Conservation (phyloP, 2,329 filamentous ascomycete genomes). For the Aspergillus intermedius region DNA sequence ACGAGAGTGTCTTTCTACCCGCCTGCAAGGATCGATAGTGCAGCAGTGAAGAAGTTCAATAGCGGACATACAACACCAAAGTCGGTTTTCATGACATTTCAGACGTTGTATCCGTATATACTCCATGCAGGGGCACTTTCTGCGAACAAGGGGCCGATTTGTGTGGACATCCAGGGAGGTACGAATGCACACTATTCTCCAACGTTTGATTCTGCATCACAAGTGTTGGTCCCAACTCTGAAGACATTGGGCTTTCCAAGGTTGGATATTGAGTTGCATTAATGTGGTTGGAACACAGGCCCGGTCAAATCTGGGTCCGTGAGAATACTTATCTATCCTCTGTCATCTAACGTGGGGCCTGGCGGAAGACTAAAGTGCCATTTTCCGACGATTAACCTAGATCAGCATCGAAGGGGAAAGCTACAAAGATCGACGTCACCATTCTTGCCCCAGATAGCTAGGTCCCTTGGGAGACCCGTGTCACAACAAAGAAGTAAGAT, state of each 20-base stretch:
- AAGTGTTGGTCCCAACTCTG: too few species aligned
- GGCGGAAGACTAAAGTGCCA: neutral
- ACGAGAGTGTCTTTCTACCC: constrained; percentile 28
- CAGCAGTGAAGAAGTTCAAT: constrained; percentile 26
- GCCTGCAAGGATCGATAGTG: neutral
- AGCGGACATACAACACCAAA: constrained; percentile 10
- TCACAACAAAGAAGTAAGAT: neutral
- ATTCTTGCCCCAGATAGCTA: constrained; percentile 30
- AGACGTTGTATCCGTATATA: too few species aligned
- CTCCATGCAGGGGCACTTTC: too few species aligned
- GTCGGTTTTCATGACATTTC: too few species aligned
- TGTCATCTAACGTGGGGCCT: constrained; percentile 13
- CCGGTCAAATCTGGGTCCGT: constrained; percentile 42
- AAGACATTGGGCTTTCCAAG: too few species aligned
- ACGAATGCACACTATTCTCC: too few species aligned
- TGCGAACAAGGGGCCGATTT: too few species aligned
- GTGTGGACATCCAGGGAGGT: too few species aligned
- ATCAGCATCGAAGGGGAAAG: constrained; percentile 20
- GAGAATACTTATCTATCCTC: constrained; percentile 43
- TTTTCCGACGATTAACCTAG: constrained; percentile 30
- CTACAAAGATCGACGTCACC: constrained; percentile 34
- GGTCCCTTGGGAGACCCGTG: neutral
- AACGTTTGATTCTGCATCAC: too few species aligned
- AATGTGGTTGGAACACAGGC: constrained; percentile 50
- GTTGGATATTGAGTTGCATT: too few species aligned